Evolutionary conservation across 2,329 filamentous ascomycete species (phyloP).

Genomic region (Thermoascus crustaceus): DNA sequence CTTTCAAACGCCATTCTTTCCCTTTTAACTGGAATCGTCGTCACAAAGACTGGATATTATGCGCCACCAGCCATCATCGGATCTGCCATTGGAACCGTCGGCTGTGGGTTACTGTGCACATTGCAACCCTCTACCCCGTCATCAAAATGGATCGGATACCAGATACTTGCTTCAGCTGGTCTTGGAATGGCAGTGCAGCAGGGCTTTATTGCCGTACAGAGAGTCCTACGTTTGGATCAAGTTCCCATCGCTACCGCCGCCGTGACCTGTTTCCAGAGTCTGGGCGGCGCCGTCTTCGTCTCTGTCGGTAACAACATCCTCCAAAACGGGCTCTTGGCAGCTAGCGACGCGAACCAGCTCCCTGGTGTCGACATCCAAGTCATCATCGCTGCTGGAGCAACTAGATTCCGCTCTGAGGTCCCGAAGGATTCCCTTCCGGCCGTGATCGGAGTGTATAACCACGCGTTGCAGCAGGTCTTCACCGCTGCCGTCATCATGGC

Average conservation of each 20-base stretch:
- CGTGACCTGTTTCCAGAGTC: conserved; percentile 11
- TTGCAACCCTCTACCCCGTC: conserved; percentile 10
- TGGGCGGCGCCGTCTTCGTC: conserved; percentile 17
- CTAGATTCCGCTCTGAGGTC: conserved; percentile 8
- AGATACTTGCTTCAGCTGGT: conserved; percentile 17
- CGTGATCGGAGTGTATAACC: conserved; percentile 11
- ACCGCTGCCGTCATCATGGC: conserved; percentile 10
- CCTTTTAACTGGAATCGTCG: conserved; percentile 10
- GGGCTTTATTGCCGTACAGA: conserved; percentile 12
- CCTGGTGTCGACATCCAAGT: conserved; percentile 8
- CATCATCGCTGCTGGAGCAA: conserved; percentile 10
- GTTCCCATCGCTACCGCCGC: conserved; percentile 14
- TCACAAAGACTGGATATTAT: conserved; percentile 16
- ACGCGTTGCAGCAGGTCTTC: conserved; percentile 11
- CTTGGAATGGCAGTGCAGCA: conserved; percentile 16
- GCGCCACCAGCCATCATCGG: conserved; percentile 17
- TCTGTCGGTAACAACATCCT: conserved; percentile 15
- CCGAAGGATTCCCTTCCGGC: conserved; percentile 3
- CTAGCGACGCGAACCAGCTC: conserved; percentile 6
- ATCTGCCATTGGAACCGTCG: conserved; percentile 15
- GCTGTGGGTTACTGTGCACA: conserved; percentile 17
- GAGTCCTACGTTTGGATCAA: conserved; percentile 9
- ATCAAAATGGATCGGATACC: conserved; percentile 20
- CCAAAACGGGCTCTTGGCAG: conserved; percentile 9
- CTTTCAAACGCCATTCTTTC: conserved; percentile 9